Base-by-base conservation (phyloP, 78 protist species). In the Planoprotostelium fungivorum region DNA sequence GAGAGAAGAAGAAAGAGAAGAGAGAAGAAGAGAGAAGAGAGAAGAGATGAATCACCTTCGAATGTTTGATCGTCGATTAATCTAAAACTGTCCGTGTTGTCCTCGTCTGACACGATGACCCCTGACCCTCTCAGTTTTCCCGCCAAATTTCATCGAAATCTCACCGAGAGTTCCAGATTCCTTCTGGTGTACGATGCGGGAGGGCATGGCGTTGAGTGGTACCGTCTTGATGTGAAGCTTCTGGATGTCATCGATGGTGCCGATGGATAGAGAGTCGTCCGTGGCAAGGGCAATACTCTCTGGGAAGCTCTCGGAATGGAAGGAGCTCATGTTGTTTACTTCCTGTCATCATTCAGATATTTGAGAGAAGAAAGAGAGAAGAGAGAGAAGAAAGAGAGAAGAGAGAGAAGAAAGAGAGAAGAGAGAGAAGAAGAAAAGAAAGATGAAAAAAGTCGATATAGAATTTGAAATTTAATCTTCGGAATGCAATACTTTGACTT, bases 241-340 rank as follows among this genome's bases (percentile, higher is more conserved):
- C 91, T 97, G 98, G 38, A 98, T 94, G 39, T 94, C 97, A 73
- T 98, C 98, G 34, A 98, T 94, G 1, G 92, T 87, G n/a, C 96
- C 96, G 37, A 94, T 90, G 29, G 38, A 1, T 34, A 96, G 84
- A 25, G 88, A 37, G 28, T 31, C 88, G 34, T 91, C 97, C 0
- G 94, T 51, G 1, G 97, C 94, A 83, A 96, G 36, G 29, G 97
- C 98, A 63, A 97, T 90, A n/a, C 85, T n/a, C 87, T 92, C 97
- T 5, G 96, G 92, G 83, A 94, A 91, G 0, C 90, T 90, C 34
- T 38, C 91, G 0, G 94, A 38, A 86, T 91, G 37, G 93, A 98
- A 95, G 16, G 96, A 91, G 85, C 96, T 83, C 86, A 98, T 94
- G 38, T 86, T 31, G 36, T 84, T 28, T 34, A 94, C 96, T 9